phyloP scores from a whole-genome alignment of 176 grass and related monocot genomes.

The Ensete ventricosum region DNA sequence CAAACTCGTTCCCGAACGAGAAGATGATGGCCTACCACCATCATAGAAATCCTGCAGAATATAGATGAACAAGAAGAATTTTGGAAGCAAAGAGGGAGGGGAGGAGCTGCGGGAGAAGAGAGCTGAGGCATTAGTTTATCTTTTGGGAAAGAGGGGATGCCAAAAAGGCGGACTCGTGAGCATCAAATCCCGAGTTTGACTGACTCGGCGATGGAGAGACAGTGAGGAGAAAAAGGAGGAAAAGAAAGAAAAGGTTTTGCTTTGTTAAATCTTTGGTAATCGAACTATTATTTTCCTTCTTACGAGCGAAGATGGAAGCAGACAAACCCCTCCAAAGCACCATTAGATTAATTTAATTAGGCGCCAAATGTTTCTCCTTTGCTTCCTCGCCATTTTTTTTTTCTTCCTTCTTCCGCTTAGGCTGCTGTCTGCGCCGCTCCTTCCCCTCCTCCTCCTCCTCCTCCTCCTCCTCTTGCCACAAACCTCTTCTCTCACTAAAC shows the following conservation, averaged over 20 bases:
- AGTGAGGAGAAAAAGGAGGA: neutral
- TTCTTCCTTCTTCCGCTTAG: neutral
- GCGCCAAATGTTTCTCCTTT: neutral
- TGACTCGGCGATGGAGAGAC: conserved; percentile 39
- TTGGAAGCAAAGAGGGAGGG: too few species aligned
- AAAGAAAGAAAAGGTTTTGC: neutral
- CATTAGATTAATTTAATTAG: neutral
- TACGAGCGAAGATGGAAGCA: neutral
- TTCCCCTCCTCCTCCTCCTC: neutral
- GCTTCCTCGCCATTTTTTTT: neutral
- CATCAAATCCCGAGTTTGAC: conserved; percentile 82
- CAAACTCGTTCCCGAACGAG: too few species aligned
- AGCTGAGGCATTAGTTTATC: too few species aligned
- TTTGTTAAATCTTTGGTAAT: neutral
- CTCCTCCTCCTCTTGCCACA: neutral
- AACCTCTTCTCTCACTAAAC: neutral
- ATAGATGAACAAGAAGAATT: too few species aligned
- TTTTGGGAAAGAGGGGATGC: neutral
- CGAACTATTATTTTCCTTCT: neutral
- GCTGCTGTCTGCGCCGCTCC: neutral
- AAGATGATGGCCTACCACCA: too few species aligned
- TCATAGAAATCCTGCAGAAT: too few species aligned
- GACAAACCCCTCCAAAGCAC: neutral
- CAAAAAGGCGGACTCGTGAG: conserved; percentile 45
- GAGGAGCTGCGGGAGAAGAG: too few species aligned